phyloP scores from a whole-genome alignment of 208 protist genomes.

The Trypanosoma brucei region DNA sequence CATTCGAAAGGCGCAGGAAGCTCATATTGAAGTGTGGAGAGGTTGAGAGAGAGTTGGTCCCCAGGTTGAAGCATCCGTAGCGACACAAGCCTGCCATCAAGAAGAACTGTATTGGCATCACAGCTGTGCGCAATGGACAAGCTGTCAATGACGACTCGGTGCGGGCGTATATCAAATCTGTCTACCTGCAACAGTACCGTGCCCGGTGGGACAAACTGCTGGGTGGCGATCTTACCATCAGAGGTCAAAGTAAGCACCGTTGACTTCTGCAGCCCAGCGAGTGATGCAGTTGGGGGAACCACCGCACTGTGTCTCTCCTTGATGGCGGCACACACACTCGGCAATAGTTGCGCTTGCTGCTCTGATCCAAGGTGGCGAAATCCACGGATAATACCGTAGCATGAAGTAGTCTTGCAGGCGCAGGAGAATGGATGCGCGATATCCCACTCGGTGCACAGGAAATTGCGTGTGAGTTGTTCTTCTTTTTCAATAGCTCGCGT shows the following conservation, averaged over 20 bases:
- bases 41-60: conserved; percentile 64
- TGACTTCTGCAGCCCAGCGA: conserved; percentile 23
- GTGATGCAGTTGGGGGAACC: conserved; percentile 28
- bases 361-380: conserved; percentile 71
- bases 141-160: conserved; percentile 32
- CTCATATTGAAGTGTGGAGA: conserved; percentile 53
- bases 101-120: conserved; percentile 62
- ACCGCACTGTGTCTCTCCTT: conserved; percentile 53
- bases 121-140: conserved; percentile 68
- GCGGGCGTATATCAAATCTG: conserved; percentile 8
- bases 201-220: conserved; percentile 51
- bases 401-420: conserved; percentile 69
- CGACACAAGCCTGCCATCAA: conserved; percentile 59
- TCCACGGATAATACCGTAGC: conserved; percentile 77
- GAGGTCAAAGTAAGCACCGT: conserved; percentile 30
- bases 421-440: conserved; percentile 79
- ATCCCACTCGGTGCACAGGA: conserved; percentile 85
- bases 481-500: conserved; percentile 65
- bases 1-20: conserved; percentile 39
- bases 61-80: conserved; percentile 44
- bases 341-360: conserved; percentile 70
- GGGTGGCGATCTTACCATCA: conserved; percentile 42
- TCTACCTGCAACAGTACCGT: conserved; percentile 47
- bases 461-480: conserved; percentile 83
- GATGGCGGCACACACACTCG: conserved; percentile 57